Base-by-base conservation (phyloP, 2,329 filamentous ascomycete species). In the Beauveria medogensis region DNA sequence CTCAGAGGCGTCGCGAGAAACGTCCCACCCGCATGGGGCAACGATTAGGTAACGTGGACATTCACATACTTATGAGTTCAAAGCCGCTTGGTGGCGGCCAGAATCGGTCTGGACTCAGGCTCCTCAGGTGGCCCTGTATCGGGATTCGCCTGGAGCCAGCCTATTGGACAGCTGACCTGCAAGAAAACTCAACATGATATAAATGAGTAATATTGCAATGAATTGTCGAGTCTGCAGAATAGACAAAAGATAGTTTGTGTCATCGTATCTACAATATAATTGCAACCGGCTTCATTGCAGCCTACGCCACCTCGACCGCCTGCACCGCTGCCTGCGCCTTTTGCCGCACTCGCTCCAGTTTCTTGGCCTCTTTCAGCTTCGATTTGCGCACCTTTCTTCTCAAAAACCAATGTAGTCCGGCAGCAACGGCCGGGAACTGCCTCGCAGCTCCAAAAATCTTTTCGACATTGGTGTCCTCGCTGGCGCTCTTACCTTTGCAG, bases 321-420 rank as follows among this genome's bases (percentile, higher is more conserved):
- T 55, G 48, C n/a, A 75, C 68, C 5, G 65, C 65, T 20, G 63
- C 63, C 63, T 72, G 72, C 26, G 67, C 74, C 65, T 72, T 73
- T n/a, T 69, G 65, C n/a, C 68, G 66, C 41, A 74, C 68, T 16
- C 65, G 59, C 9, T 72, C 68, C 43, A 87, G 67, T 63, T 72
- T 76, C 64, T 74, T 78, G 59, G 73, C 74, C 59, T 83, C 77
- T 64, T 79, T 81, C 6, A 85, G 73, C 67, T 83, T 70, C 3
- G 87, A 88, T 70, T 86, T 89, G 5, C 82, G 78, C 18, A 97
- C 81, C 50, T 88, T 82, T 71, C 89, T 92, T 69, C 85, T 84
- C 57, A 97, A 69, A 69, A 96, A 94, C 73, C 88, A 95, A 63
- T 89, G 86, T 65, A 97, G 69, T 0, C 90, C 90, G 60, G 84